Conservation (phyloP, 176 grass and related monocot genomes). For the Chrysopogon serrulatus region DNA sequence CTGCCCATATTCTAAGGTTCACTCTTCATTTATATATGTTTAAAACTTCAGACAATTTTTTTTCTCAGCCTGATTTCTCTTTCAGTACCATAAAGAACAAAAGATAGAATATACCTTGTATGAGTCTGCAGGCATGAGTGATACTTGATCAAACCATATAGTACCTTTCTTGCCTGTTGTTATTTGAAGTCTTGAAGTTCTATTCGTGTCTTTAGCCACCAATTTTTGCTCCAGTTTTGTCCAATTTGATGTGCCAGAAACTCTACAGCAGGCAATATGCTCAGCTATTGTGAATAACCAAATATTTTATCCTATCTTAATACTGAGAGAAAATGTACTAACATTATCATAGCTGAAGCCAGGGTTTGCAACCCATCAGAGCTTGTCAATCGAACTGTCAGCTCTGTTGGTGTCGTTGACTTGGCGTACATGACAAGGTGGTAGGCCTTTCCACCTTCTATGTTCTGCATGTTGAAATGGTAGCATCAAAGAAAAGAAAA, state of each 20-base stretch:
- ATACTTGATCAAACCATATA: constrained; percentile 61
- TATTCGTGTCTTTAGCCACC: too few relatives aligned
- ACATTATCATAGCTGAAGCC: constrained; percentile 53
- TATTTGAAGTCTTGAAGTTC: constrained; percentile 42
- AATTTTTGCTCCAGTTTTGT: too few relatives aligned
- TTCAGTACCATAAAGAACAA: neutral
- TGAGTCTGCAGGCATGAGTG: constrained; percentile 50
- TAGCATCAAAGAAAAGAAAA: neutral
- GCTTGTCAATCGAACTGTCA: constrained; percentile 57
- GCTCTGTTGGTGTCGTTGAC: constrained; percentile 34
- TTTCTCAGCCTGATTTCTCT: neutral
- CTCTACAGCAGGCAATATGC: constrained; percentile 3
- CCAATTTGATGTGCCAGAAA: constrained; percentile 2
- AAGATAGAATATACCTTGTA: constrained; percentile 33
- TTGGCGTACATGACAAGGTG: constrained; percentile 69
- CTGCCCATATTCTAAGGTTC: too few relatives aligned
- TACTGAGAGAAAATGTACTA: constrained; percentile 18
- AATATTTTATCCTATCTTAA: neutral
- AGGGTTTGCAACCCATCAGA: constrained; percentile 52
- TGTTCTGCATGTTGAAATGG: constrained; percentile 58
- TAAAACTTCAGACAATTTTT: too few relatives aligned
- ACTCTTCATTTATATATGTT: too few relatives aligned
- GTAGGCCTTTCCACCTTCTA: constrained; percentile 77
- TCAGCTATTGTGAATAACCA: neutral
- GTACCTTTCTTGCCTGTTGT: constrained; percentile 37